A percentile compares a stretch with the other conserved stretches of the same genome.
Evolutionary conservation across 1,284 basidiomycete genomes (phyloP).

Genomic region (Puccinia polysora): DNA sequence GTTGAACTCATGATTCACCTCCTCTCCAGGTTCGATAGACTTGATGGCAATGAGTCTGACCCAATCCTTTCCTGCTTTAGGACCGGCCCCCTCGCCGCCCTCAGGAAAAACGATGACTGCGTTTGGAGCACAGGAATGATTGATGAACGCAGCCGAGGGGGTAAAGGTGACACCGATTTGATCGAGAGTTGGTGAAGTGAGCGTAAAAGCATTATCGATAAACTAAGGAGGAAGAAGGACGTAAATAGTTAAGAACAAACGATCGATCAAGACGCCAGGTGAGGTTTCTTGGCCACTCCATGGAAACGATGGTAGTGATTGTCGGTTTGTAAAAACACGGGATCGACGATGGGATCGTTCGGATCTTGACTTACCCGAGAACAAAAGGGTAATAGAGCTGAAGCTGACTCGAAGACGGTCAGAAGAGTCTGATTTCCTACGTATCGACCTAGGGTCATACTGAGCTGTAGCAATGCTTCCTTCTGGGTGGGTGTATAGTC

Average conservation of each 20-base stretch:
- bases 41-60: constrained; percentile 70
- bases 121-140: constrained; percentile 87
- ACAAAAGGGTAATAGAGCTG: constrained; percentile 34
- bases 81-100: constrained; percentile 46
- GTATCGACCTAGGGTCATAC: constrained; percentile 33
- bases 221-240: constrained; percentile 55
- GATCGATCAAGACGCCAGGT: no score
- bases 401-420: constrained; percentile 23
- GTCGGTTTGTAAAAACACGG: not conserved
- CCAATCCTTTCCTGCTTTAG: constrained; percentile 50
- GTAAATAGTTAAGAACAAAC: not conserved
- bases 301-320: no score
- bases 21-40: constrained; percentile 63
- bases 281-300: no score
- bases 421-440: constrained; percentile 28
- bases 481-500: constrained; percentile 17
- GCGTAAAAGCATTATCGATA: constrained; percentile 77
- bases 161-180: constrained; percentile 76
- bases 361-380: constrained; percentile 12
- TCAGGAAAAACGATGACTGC: constrained; percentile 80
- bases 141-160: constrained; percentile 72
- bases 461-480: constrained; percentile 32
- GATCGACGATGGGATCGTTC: not conserved
- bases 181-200: constrained; percentile 68
- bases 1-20: constrained; percentile 59